Percentiles rank a stretch among this genome's conserved stretches.
Evolutionary conservation across 1,284 basidiomycete species (phyloP).

Genomic region (Fomitiporia mediterranea): DNA sequence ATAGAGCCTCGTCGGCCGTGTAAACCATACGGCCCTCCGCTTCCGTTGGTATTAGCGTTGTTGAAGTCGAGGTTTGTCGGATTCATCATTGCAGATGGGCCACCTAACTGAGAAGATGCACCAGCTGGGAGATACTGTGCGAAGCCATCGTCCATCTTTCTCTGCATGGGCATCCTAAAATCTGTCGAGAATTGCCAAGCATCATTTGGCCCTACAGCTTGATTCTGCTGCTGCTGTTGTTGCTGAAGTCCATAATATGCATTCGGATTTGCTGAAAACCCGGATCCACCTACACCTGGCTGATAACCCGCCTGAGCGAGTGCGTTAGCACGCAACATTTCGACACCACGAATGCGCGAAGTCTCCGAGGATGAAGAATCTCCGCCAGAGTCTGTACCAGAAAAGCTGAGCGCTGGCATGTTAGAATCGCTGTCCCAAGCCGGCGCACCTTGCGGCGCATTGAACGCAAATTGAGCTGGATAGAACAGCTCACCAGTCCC

Average conservation of each 20-base stretch:
- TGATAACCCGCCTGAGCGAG: slow-evolving; percentile 1
- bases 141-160: slow-evolving; percentile 17
- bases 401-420: slow-evolving; percentile 17
- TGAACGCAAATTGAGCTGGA: slow-evolving; percentile 18
- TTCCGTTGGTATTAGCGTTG: background rate
- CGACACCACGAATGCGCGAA: slow-evolving; percentile 6
- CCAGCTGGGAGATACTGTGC: slow-evolving; percentile 18
- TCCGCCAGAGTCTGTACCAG: slow-evolving; percentile 18
- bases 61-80: slow-evolving; percentile 13
- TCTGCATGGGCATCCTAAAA: background rate
- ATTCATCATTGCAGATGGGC: slow-evolving; percentile 10
- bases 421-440: slow-evolving; percentile 17
- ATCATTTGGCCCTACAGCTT: background rate
- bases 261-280: slow-evolving; percentile 2
- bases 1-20: slow-evolving; percentile 16
- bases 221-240: slow-evolving; percentile 7
- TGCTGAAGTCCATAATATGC: slow-evolving; percentile 8
- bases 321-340: background rate
- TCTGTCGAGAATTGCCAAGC: slow-evolving; percentile 11
- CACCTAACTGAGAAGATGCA: background rate
- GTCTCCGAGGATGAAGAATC: slow-evolving; percentile 15
- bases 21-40: slow-evolving; percentile 15
- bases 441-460: slow-evolving; percentile 10
- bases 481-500: slow-evolving; percentile 16
- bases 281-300: background rate